These are phyloP conservation scores for Trichoderma aggressivum DNA, from an alignment of 2,329 filamentous ascomycete genomes.

Conservation along the genomic window DNA sequence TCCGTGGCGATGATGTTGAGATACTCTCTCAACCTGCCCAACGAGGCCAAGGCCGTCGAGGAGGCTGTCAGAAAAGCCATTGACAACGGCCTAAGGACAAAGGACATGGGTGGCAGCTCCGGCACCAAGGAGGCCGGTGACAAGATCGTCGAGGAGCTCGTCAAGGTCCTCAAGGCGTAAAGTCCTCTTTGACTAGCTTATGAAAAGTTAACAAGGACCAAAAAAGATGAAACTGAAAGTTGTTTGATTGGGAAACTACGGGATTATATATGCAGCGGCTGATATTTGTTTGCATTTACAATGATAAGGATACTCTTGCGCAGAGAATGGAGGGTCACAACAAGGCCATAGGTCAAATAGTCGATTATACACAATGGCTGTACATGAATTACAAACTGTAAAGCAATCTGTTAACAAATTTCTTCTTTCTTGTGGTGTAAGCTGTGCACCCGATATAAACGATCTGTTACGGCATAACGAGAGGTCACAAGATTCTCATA, in stretches of 20 bases:
- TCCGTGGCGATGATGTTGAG: conserved; percentile 94
- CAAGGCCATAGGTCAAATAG: not conserved
- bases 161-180: conserved; percentile 57
- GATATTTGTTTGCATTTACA: not conserved
- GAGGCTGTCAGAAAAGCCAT: conserved; percentile 76
- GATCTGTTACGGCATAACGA: not conserved
- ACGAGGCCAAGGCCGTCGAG: conserved; percentile 76
- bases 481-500: not conserved
- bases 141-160: conserved; percentile 69
- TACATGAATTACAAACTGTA: not conserved
- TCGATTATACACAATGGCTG: not conserved
- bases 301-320: not conserved
- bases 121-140: conserved; percentile 73
- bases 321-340: not conserved
- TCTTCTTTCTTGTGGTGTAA: not conserved
- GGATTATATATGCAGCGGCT: not conserved
- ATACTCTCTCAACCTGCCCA: conserved; percentile 79
- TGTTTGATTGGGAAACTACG: not conserved
- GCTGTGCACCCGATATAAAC: not conserved
- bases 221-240: not conserved
- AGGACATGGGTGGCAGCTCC: conserved; percentile 76
- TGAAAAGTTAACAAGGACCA: not conserved
- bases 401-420: not conserved
- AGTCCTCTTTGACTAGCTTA: not conserved
- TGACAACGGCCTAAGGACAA: conserved; percentile 73